Conservation (phyloP, 2,329 filamentous ascomycete genomes). For the Penicillium sp. region DNA sequence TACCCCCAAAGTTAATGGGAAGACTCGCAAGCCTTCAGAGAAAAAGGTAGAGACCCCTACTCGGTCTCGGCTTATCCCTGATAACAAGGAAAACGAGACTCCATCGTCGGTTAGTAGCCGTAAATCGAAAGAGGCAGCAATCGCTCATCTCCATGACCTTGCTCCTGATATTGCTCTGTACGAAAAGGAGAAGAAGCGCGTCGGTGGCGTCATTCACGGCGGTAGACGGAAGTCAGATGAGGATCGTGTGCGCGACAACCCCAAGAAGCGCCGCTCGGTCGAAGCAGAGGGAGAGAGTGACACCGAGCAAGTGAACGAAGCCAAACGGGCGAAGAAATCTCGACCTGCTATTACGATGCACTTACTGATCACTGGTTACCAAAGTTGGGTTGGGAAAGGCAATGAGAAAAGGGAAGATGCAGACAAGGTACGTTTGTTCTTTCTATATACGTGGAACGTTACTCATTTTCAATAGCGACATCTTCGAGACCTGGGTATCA, state of each 20-base stretch:
- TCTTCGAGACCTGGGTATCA: conserved; percentile 79
- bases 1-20: conserved; percentile 29
- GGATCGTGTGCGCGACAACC: conserved; percentile 32
- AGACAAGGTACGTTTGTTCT: conserved; percentile 66
- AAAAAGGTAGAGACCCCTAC: conserved; percentile 54
- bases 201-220: conserved; percentile 64
- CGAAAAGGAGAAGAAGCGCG: conserved; percentile 88
- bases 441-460: neutral
- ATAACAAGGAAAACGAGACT: conserved; percentile 80
- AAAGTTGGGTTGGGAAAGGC: conserved; percentile 68
- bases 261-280: conserved; percentile 46
- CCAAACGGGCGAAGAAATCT: conserved; percentile 63
- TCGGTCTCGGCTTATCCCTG: conserved; percentile 50
- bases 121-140: conserved; percentile 83
- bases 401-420: conserved; percentile 70
- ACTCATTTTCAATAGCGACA: conserved; percentile 59
- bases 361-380: conserved; percentile 80
- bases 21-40: conserved; percentile 30
- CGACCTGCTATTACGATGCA: conserved; percentile 68
- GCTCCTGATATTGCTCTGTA: conserved; percentile 86
- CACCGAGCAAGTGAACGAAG: conserved; percentile 57
- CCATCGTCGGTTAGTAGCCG: conserved; percentile 75
- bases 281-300: conserved; percentile 51
- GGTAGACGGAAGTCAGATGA: conserved; percentile 49
- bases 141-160: conserved; percentile 72